Evolutionary conservation across 805 yeast genomes (phyloP).

Genomic region (Kazachstania bromeliacearum): DNA sequence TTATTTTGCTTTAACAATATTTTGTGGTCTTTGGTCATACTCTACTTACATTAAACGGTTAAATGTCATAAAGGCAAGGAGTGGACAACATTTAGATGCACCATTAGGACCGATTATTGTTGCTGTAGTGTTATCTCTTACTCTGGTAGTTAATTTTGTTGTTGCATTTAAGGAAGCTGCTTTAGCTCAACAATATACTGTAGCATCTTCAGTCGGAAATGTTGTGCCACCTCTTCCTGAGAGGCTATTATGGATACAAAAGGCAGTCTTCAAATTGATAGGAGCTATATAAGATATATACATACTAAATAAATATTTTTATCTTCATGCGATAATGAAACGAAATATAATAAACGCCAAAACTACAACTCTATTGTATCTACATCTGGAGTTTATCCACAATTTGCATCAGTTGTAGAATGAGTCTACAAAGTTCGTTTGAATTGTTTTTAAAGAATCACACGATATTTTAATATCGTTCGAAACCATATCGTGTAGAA

Average conservation of each 20-base stretch:
- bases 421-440: slow-evolving; percentile 19
- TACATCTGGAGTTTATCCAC: too few relatives aligned
- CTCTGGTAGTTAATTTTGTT: slow-evolving; percentile 62
- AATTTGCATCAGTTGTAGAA: neutral
- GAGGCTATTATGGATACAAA: slow-evolving; percentile 23
- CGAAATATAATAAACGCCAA: too few relatives aligned
- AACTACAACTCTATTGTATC: too few relatives aligned
- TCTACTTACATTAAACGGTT: slow-evolving; percentile 62
- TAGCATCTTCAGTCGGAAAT: neutral
- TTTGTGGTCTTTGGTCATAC: slow-evolving; percentile 87
- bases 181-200: neutral
- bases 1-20: slow-evolving; percentile 72
- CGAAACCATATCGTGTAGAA: slow-evolving; percentile 8
- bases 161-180: slow-evolving; percentile 45
- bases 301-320: neutral
- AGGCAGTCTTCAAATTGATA: slow-evolving; percentile 26
- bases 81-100: slow-evolving; percentile 82
- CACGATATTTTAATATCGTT: slow-evolving; percentile 8
- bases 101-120: slow-evolving; percentile 81
- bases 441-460: slow-evolving; percentile 16
- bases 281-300: slow-evolving; percentile 20
- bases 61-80: slow-evolving; percentile 64
- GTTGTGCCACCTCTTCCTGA: slow-evolving; percentile 8
- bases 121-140: slow-evolving; percentile 55
- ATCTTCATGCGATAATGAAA: too few relatives aligned